Evolutionary conservation across 768 basidiomycete species (phyloP).

Genomic region (Mycena rosella): DNA sequence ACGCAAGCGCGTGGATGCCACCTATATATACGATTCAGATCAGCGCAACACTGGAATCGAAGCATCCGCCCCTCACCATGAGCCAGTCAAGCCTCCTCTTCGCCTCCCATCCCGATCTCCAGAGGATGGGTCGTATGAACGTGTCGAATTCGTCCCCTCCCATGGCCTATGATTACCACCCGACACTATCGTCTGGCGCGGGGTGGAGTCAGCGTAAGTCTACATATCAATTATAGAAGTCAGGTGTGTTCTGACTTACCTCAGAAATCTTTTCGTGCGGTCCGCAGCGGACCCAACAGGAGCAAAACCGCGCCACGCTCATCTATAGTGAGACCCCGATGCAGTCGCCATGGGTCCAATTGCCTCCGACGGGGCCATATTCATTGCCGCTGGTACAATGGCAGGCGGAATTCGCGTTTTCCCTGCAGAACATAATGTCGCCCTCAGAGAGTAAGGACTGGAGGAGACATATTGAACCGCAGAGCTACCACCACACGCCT

Average conservation of each 20-base stretch:
- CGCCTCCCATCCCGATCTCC: not conserved
- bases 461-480: not conserved
- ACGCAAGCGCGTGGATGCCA: constrained; percentile 4
- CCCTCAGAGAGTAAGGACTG: not conserved
- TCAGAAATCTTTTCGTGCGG: not conserved
- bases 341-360: not conserved
- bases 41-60: not conserved
- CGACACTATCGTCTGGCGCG: not conserved
- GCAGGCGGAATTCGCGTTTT: not conserved
- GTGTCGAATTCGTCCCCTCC: not conserved
- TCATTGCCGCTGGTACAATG: not conserved
- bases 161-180: not conserved
- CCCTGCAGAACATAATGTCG: not conserved
- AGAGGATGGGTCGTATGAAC: not conserved
- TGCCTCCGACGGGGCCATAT: not conserved
- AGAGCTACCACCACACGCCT: constrained; percentile 7
- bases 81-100: constrained; percentile 11
- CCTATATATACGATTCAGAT: not conserved
- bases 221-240: not conserved
- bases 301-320: not conserved
- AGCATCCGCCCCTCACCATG: not conserved
- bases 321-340: not conserved
- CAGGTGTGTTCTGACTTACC: not conserved
- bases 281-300: not conserved
- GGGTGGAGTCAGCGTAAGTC: constrained; percentile 16